Conservation (phyloP, 345 rosid species). For the Salix brachista region DNA sequence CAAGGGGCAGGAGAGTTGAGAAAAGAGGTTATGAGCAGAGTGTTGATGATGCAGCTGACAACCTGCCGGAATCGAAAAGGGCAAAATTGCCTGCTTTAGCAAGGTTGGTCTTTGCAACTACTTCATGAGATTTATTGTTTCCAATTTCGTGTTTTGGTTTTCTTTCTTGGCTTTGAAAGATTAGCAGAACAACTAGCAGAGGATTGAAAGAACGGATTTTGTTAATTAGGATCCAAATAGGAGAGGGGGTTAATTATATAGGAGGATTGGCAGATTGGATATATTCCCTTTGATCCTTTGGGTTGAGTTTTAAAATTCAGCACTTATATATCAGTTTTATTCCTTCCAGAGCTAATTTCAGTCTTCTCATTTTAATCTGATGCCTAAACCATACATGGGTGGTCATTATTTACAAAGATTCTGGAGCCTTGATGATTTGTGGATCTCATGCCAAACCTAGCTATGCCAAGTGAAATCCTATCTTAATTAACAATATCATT, state of each 20-base stretch:
- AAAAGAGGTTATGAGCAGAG: slow-evolving; percentile 46
- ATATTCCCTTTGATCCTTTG: not conserved
- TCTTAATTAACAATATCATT: not conserved
- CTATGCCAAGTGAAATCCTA: not conserved
- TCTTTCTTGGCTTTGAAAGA: not conserved
- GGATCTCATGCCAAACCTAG: not conserved
- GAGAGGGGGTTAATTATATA: not conserved
- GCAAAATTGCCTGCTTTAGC: slow-evolving; percentile 78
- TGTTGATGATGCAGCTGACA: slow-evolving; percentile 43
- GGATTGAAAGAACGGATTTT: not conserved
- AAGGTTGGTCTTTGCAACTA: slow-evolving; percentile 37
- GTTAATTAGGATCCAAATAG: not conserved
- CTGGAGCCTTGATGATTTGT: not conserved
- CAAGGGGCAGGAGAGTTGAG: slow-evolving; percentile 50
- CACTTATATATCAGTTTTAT: not conserved
- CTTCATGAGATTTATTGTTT: not conserved
- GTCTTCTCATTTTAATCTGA: not conserved
- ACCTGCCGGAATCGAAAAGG: slow-evolving; percentile 58
- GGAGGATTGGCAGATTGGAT: not conserved
- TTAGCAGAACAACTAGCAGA: not conserved
- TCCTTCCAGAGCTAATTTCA: not conserved
- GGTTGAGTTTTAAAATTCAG: not conserved
- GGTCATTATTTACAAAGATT: not conserved
- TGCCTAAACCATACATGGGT: not conserved
- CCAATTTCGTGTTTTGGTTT: not conserved